A percentile compares a stretch with the other conserved stretches of the same genome.
Evolutionary conservation across 352 stramenopile genomes (phyloP).

Genomic region (Phytophthora colocasiae): DNA sequence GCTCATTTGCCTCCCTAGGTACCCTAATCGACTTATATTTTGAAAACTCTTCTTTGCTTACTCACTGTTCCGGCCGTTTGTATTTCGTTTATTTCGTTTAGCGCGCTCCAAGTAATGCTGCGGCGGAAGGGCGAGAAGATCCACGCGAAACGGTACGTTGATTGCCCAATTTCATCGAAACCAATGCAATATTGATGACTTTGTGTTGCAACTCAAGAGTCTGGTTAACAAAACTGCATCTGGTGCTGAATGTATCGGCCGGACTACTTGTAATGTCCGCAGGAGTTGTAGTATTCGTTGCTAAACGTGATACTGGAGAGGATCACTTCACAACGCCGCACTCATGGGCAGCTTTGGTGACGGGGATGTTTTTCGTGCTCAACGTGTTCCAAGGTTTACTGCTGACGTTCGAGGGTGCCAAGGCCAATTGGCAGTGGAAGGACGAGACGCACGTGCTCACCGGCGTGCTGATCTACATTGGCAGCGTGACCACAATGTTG

Average conservation of each 20-base stretch:
- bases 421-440: conserved; percentile 74
- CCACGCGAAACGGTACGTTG: conserved; percentile 46
- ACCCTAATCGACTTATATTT: background rate
- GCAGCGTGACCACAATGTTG: conserved; percentile 49
- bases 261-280: conserved; percentile 45
- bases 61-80: conserved; percentile 13
- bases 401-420: conserved; percentile 62
- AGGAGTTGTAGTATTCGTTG: conserved; percentile 44
- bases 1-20: conserved; percentile 64
- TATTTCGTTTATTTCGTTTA: conserved; percentile 14
- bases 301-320: conserved; percentile 39
- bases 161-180: background rate
- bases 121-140: conserved; percentile 52
- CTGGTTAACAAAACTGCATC: conserved; percentile 62
- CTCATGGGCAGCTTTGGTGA: conserved; percentile 66
- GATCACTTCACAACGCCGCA: conserved; percentile 56
- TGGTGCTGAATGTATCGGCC: conserved; percentile 56
- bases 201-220: conserved; percentile 34
- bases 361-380: conserved; percentile 58
- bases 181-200: conserved; percentile 4
- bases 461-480: conserved; percentile 66
- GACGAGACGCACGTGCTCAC: conserved; percentile 75
- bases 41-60: conserved; percentile 14
- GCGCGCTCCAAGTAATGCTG: conserved; percentile 64
- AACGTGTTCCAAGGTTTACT: conserved; percentile 75